These are phyloP conservation scores for Ceratocystis variospora DNA, from an alignment of 2,329 filamentous ascomycete genomes.

Conservation along the genomic window DNA sequence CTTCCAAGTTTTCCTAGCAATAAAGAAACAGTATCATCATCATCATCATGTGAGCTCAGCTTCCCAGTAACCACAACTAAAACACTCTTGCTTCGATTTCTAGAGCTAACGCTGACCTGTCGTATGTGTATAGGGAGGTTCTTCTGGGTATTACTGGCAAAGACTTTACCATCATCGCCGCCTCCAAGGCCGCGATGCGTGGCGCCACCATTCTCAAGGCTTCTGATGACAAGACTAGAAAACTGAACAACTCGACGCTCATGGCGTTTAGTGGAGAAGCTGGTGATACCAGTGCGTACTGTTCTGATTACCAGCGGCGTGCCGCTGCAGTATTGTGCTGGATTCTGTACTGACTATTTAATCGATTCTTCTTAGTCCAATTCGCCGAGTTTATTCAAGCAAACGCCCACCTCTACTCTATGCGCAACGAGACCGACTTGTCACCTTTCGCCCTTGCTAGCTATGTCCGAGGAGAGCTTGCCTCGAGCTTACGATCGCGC, in stretches of 20 bases:
- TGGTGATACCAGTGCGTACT: constrained; percentile 67
- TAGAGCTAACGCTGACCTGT: constrained; percentile 4
- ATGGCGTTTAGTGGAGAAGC: constrained; percentile 94
- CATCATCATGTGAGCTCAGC: constrained; percentile 11
- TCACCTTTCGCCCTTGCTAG: constrained; percentile 77
- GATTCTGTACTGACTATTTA: constrained; percentile 13
- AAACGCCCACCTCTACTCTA: constrained; percentile 94
- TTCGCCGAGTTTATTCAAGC: constrained; percentile 99
- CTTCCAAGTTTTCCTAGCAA: not conserved
- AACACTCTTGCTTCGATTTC: not conserved
- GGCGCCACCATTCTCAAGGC: constrained; percentile 92
- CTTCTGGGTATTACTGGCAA: constrained; percentile 96
- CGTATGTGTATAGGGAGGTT: constrained; percentile 59
- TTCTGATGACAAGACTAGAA: constrained; percentile 88
- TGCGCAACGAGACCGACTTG: constrained; percentile 91
- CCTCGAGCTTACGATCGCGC: constrained; percentile 74
- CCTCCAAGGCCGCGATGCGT: constrained; percentile 96
- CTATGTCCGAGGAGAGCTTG: constrained; percentile 90
- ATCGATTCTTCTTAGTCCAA: constrained; percentile 52
- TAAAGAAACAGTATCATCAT: not conserved
- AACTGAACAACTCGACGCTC: constrained; percentile 83
- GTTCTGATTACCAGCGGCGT: not conserved
- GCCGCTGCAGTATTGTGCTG: not conserved
- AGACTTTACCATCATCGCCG: constrained; percentile 96
- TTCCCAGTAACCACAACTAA: not conserved